These are phyloP conservation scores for Solanum clarkiae DNA, from an alignment of 257 asterid genomes.

Conservation along the genomic window DNA sequence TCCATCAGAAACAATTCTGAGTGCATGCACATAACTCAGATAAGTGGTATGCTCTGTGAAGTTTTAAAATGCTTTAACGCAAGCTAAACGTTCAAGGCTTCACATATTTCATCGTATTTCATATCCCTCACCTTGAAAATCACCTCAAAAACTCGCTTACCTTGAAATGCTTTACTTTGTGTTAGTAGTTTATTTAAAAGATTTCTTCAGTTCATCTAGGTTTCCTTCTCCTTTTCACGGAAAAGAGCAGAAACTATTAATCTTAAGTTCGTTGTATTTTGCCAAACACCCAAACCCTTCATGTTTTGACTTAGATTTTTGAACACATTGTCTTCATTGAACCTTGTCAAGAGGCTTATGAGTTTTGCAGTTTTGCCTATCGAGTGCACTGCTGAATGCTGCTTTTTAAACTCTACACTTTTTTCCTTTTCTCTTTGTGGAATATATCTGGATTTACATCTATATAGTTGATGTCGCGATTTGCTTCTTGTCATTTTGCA, in stretches of 20 bases:
- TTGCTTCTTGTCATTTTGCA: background rate
- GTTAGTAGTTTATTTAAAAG: background rate
- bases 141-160: background rate
- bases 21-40: background rate
- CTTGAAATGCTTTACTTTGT: background rate
- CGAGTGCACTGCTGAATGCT: background rate
- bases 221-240: background rate
- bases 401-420: background rate
- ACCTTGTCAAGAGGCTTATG: background rate
- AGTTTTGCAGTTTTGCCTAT: background rate
- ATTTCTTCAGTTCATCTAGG: background rate
- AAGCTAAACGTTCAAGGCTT: background rate
- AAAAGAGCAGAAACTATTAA: background rate
- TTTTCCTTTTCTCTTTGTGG: background rate
- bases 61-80: background rate
- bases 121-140: background rate
- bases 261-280: background rate
- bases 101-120: background rate
- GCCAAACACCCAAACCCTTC: background rate
- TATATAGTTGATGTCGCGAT: background rate
- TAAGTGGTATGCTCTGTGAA: background rate
- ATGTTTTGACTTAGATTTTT: background rate
- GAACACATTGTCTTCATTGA: background rate
- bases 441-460: background rate
- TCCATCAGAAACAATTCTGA: background rate